Percentiles rank a stretch among this genome's conserved stretches.
Conservation (phyloP, 257 asterid genomes). For the Ehretia macrophylla region DNA sequence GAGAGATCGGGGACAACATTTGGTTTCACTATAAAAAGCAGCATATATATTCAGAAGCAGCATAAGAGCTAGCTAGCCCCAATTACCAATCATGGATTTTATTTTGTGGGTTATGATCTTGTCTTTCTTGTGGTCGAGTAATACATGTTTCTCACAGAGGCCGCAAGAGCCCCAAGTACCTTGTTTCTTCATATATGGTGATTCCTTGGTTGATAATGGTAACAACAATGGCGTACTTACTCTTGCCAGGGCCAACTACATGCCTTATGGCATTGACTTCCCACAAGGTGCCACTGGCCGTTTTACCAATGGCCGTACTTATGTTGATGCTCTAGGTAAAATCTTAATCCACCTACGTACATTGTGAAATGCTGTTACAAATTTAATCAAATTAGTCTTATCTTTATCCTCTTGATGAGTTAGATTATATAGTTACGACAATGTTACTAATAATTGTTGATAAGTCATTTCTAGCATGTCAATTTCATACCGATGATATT, state of each 20-base stretch:
- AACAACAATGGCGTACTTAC: conserved; percentile 70
- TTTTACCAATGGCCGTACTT: conserved; percentile 86
- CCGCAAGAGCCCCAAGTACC: conserved; percentile 58
- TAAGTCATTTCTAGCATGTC: too few species aligned
- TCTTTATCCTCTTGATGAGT: background rate
- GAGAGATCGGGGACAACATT: too few species aligned
- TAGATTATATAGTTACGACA: too few species aligned
- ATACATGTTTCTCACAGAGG: conserved; percentile 36
- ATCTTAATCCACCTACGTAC: background rate
- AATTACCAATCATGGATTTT: conserved; percentile 17
- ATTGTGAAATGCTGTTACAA: too few species aligned
- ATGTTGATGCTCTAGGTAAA: conserved; percentile 68
- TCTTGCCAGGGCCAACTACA: conserved; percentile 77
- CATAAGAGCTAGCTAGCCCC: background rate
- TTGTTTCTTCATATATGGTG: conserved; percentile 72
- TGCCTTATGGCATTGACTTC: conserved; percentile 79
- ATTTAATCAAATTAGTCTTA: background rate
- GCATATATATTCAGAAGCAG: background rate
- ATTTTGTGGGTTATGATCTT: conserved; percentile 23
- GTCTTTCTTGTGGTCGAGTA: conserved; percentile 19
- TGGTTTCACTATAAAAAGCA: background rate
- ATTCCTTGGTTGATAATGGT: conserved; percentile 88
- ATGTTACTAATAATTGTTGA: background rate
- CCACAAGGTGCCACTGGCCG: conserved; percentile 83
- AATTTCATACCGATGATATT: too few species aligned